Percentiles rank a stretch among this genome's conserved stretches.
These are phyloP conservation scores for Curvularia eragrostidis DNA, from an alignment of 2,329 filamentous ascomycete species.

Conservation along the genomic window DNA sequence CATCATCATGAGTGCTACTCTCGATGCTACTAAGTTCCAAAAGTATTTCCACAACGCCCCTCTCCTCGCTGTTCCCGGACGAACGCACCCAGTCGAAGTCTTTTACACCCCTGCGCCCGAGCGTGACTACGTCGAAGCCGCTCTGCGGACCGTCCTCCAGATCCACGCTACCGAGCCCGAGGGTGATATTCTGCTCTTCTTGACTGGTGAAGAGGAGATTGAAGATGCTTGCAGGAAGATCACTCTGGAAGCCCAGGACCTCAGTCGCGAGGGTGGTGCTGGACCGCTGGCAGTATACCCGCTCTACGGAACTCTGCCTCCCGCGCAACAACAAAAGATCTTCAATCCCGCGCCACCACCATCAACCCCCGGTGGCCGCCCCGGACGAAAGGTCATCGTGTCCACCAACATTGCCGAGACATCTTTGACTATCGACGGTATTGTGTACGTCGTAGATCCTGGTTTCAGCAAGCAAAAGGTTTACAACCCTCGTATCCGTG, in stretches of 20 bases:
- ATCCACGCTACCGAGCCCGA: conserved; percentile 93
- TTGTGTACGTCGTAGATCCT: conserved; percentile 98
- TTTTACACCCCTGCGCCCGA: conserved; percentile 98
- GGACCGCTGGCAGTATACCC: conserved; percentile 91
- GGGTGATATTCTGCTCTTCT: conserved; percentile 90
- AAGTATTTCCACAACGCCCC: conserved; percentile 96
- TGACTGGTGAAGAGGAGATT: conserved; percentile 98
- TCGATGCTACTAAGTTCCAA: conserved; percentile 98
- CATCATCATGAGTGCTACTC: conserved; percentile 94
- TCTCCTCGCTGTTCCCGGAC: conserved; percentile 88
- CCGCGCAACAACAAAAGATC: conserved; percentile 91
- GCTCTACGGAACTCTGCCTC: conserved; percentile 91
- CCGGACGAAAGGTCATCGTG: conserved; percentile 92
- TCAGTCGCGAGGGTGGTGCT: conserved; percentile 87
- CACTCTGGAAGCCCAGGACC: conserved; percentile 85
- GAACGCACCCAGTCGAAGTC: conserved; percentile 96
- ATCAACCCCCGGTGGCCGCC: conserved; percentile 74
- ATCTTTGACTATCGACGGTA: conserved; percentile 95
- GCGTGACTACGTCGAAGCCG: conserved; percentile 94
- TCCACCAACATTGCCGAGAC: conserved; percentile 99
- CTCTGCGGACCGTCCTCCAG: conserved; percentile 91
- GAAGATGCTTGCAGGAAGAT: conserved; percentile 96
- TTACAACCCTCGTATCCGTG: conserved; percentile 94
- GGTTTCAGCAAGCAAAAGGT: conserved; percentile 99
- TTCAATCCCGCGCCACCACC: conserved; percentile 87